Conservation (phyloP, 768 basidiomycete species). For the Agrocybe pediades region DNA sequence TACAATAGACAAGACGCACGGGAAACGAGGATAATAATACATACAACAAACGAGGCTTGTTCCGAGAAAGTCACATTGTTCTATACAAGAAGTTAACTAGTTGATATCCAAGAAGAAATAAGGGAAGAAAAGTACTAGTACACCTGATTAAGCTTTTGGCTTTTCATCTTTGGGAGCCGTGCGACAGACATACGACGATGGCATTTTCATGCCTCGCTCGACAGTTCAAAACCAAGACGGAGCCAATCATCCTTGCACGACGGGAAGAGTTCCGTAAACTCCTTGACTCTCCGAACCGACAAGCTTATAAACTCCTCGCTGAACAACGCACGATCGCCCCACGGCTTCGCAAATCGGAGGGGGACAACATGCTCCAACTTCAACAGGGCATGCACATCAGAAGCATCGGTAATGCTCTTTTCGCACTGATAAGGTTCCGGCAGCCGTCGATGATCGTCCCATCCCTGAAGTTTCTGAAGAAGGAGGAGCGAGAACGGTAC, state of each 20-base stretch:
- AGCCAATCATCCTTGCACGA: slow-evolving; percentile 12
- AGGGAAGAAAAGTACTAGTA: no score
- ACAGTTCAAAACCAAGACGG: slow-evolving; percentile 13
- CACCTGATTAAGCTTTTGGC: no score
- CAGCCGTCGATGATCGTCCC: slow-evolving; percentile 37
- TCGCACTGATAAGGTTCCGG: slow-evolving; percentile 28
- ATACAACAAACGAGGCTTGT: no score
- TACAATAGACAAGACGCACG: no score
- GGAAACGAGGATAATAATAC: no score
- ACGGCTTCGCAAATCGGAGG: slow-evolving; percentile 19
- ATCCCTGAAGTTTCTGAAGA: slow-evolving; percentile 43
- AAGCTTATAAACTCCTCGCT: slow-evolving; percentile 29
- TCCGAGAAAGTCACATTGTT: no score
- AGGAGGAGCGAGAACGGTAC: slow-evolving; percentile 37
- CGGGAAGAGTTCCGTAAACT: slow-evolving; percentile 23
- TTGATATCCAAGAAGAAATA: no score
- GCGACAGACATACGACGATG: not conserved
- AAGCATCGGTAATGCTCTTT: slow-evolving; percentile 32
- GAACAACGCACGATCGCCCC: slow-evolving; percentile 29
- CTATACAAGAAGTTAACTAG: no score
- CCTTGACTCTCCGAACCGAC: slow-evolving; percentile 26
- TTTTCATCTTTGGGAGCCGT: no score
- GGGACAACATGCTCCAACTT: slow-evolving; percentile 22
- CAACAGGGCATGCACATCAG: slow-evolving; percentile 27
- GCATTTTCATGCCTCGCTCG: not conserved